Evolutionary conservation across 2,329 filamentous ascomycete species (phyloP), one percentile per base, ranked within the genome.

Genomic region (Botrytis galanthina): DNA sequence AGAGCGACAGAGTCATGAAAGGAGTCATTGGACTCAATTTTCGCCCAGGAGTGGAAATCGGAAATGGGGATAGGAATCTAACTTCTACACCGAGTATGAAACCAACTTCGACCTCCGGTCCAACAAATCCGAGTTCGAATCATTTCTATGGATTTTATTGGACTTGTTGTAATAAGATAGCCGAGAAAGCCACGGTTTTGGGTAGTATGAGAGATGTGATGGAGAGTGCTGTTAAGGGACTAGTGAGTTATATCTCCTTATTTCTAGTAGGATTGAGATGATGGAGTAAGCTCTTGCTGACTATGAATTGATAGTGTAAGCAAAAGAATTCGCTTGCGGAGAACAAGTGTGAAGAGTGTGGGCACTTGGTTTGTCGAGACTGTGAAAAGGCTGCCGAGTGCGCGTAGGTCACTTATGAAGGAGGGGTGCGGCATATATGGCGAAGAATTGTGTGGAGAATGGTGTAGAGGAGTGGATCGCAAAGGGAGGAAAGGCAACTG

Each of bases 281-380:
- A 29, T 29, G 18, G 16, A 7, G 32, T 14, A 9, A 2, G 8
- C 20, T 54, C 1, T 39, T 39, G 70, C 70, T 72, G 9, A 67
- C 14, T 1, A 2, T 48, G 18, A 8, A 14, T 32, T 5, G 57
- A 20, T n/a, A 72, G 70, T 72, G 61, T 39, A 72, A 59, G 35
- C 67, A 37, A 29, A 72, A 32, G 10, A 67, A 67, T 12, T 67
- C 61, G 0, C 48, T 59, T 16, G 46, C 18, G 4, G 48, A 72
- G 7, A 46, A 57, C 26, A 57, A 20, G 37, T 72, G 70, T 67
- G n/a, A 18, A 68, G 70, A 72, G n/a, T 67, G 70, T 37, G 60
- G 46, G 1, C 60, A 72, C 44, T n/a, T 29, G 1, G 61, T 67
- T 10, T 72, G 61, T 67, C 20, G 7, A 35, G 8, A 42, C 2